phyloP scores from a whole-genome alignment of 768 basidiomycete genomes.

The Lactarius deliciosus region DNA sequence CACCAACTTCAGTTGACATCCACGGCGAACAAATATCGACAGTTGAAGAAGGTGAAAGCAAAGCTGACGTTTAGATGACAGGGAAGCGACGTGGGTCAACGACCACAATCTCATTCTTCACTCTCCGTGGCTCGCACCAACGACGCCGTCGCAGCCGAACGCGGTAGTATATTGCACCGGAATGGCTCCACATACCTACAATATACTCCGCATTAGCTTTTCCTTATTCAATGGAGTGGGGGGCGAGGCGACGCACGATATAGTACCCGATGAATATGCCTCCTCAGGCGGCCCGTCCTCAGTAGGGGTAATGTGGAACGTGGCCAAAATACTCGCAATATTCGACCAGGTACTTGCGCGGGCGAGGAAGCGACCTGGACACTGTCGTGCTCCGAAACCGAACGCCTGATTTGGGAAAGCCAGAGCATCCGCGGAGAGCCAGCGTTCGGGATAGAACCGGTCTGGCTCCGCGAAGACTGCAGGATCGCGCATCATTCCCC shows the following conservation, averaged over 20 bases:
- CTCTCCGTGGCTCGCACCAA: background rate
- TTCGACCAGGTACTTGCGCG: background rate
- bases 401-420: background rate
- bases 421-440: background rate
- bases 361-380: background rate
- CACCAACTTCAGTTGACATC: no score
- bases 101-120: no score
- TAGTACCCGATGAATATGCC: background rate
- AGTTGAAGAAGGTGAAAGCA: no score
- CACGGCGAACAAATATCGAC: no score
- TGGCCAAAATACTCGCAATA: background rate
- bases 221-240: background rate
- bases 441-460: background rate
- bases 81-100: no score
- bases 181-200: slow-evolving; percentile 1
- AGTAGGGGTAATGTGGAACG: background rate
- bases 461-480: background rate
- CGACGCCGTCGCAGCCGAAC: background rate
- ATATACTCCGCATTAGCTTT: background rate
- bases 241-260: background rate
- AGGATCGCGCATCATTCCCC: background rate
- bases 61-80: no score
- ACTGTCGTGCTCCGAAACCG: background rate
- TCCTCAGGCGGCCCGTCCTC: background rate
- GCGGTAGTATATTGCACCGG: background rate